Percentiles rank a stretch among this genome's conserved stretches.
Evolutionary conservation across 2,329 filamentous ascomycete species (phyloP).

Genomic region (Pseudocercospora fuligena): DNA sequence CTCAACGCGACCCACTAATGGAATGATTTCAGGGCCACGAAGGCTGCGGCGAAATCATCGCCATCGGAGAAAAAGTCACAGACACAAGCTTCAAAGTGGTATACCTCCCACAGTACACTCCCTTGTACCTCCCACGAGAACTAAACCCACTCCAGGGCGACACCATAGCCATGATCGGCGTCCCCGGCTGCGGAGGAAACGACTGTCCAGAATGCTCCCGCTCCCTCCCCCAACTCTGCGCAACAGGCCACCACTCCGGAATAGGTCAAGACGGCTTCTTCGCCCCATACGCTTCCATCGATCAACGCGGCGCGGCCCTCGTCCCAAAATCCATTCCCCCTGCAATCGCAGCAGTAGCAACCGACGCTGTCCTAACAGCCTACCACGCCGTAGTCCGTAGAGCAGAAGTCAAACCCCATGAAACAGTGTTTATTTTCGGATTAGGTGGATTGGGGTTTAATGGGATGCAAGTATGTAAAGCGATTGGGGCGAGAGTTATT

Average conservation of each 20-base stretch:
- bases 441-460: conserved; percentile 51
- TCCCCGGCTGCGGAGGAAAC: conserved; percentile 41
- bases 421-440: conserved; percentile 49
- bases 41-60: conserved; percentile 29
- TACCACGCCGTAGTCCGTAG: conserved; percentile 48
- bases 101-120: too few species aligned
- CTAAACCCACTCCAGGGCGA: conserved; percentile 33
- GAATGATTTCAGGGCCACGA: conserved; percentile 29
- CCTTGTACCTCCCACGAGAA: too few species aligned
- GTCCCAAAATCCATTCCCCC: conserved; percentile 15
- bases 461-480: conserved; percentile 49
- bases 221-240: conserved; percentile 46
- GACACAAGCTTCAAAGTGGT: conserved; percentile 13
- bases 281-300: conserved; percentile 45
- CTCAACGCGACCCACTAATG: background rate
- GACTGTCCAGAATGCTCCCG: conserved; percentile 48
- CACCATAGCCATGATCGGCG: conserved; percentile 39
- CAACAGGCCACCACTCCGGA: conserved; percentile 47
- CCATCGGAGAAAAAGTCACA: conserved; percentile 24
- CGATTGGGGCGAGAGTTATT: conserved; percentile 53
- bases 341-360: conserved; percentile 44
- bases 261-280: conserved; percentile 53
- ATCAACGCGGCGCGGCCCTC: conserved; percentile 34
- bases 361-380: conserved; percentile 49
- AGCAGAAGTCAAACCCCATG: conserved; percentile 42